Percentiles rank a stretch among this genome's conserved stretches.
Conservation (phyloP, 2,329 filamentous ascomycete species). For the Clarireedia paspali region DNA sequence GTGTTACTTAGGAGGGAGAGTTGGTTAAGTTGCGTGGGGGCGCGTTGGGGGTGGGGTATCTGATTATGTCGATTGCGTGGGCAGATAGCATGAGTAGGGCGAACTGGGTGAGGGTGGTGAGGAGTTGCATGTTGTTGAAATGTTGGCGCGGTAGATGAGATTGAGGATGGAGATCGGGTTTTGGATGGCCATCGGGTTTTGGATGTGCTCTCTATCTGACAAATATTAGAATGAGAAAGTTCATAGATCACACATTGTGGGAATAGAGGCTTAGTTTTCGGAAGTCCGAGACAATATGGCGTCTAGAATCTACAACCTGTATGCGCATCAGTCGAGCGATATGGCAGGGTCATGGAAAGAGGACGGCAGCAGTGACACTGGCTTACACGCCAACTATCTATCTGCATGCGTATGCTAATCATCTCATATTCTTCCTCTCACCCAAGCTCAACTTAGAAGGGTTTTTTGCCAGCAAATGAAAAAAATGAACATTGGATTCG, state of each 20-base stretch:
- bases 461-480: too few species aligned
- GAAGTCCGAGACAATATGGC: too few species aligned
- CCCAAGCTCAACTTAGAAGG: too few species aligned
- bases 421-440: too few species aligned
- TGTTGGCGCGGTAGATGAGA: too few species aligned
- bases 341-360: neutral
- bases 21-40: slow-evolving; percentile 39
- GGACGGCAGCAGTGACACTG: too few species aligned
- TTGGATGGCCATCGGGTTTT: too few species aligned
- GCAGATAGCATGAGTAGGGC: slow-evolving; percentile 10
- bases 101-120: neutral
- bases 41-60: slow-evolving; percentile 34
- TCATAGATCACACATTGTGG: neutral
- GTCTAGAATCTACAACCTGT: neutral
- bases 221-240: neutral
- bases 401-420: too few species aligned
- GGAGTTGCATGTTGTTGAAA: neutral
- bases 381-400: too few species aligned
- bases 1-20: slow-evolving; percentile 35
- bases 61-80: slow-evolving; percentile 32
- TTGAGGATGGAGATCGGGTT: too few species aligned
- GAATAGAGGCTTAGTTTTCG: neutral
- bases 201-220: too few species aligned
- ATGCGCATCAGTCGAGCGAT: neutral
- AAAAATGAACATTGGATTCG: too few species aligned